Base-by-base conservation (phyloP, 2,329 filamentous ascomycete species). In the Colletotrichum echinochloae region DNA sequence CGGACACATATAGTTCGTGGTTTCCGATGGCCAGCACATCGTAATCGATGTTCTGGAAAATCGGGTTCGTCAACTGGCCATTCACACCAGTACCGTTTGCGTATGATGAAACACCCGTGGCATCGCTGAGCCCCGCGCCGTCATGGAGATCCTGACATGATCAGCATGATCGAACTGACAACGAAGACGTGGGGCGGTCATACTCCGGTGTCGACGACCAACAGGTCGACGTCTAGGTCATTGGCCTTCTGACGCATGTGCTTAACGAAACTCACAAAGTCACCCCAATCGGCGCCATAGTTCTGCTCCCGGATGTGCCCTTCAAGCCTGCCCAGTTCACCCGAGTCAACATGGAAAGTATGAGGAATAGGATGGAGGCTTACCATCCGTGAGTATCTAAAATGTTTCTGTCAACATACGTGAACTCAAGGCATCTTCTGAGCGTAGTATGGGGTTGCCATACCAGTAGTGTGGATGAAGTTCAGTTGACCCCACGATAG, bases 211-310 rank as follows among this genome's bases (percentile, higher is more conserved):
- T 91, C 89, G 59, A 91, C 78, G 16, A 91, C 77, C 59, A 91
- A 80, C 66, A 91, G 75, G 73, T 91, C 89, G 7, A 90, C 89
- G 12, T 85, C 85, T 73, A 89, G 81, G 16, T 84, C 81, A 26
- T 81, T 80, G 5, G 89, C 89, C 74, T 86, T 88, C 65, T 86
- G 79, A 77, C 87, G 88, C 87, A 91, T 90, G 72, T 85, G 85
- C 60, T 83, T 84, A 16, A 86, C 83, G 75, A 91, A 91, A 65
- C 86, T 86, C 51, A 88, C 87, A 77, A 87, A 90, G 76, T 91
- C 89, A 30, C 89, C 89, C 88, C 89, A 91, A 75, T 91, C 89
- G 2, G 88, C 89, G 49, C 89, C 88, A 71, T 90, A 91, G 75
- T 89, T 90, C 74, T 84, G 81, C 78, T 91, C 87, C 74, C 90